phyloP scores from a whole-genome alignment of 345 rosid species.

The Gossypium mustelinum region DNA sequence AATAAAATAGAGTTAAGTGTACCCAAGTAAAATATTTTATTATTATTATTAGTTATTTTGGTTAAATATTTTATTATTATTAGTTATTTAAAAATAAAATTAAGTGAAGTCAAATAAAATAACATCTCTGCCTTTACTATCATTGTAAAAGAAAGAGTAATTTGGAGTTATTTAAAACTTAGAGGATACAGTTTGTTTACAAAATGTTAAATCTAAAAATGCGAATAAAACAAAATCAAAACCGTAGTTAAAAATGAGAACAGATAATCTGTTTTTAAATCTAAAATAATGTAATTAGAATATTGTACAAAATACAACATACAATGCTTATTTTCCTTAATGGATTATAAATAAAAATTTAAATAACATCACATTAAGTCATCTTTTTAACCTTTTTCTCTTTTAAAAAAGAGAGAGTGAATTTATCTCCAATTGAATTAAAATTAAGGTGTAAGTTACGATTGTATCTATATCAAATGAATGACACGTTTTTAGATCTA shows the following conservation, averaged over 20 bases:
- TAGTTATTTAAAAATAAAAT: no score
- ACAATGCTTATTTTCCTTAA: no score
- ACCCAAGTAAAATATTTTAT: no score
- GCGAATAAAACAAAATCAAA: not conserved
- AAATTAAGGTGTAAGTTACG: not conserved
- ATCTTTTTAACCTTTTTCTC: not conserved
- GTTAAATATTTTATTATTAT: no score
- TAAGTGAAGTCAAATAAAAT: not conserved
- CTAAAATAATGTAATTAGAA: no score
- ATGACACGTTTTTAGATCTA: not conserved
- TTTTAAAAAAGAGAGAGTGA: not conserved
- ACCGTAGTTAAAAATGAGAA: not conserved
- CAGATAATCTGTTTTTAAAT: no score
- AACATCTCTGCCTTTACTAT: not conserved
- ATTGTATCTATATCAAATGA: not conserved
- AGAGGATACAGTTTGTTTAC: not conserved
- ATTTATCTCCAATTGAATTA: not conserved
- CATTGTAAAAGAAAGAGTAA: not conserved
- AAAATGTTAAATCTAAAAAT: not conserved
- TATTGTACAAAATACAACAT: no score
- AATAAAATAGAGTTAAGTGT: no score
- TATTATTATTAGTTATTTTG: no score
- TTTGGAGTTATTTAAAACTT: not conserved
- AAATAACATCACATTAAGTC: no score
- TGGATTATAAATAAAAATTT: no score